These are phyloP conservation scores for Peterozyma xylosa DNA, from an alignment of 805 yeast genomes.

Conservation along the genomic window DNA sequence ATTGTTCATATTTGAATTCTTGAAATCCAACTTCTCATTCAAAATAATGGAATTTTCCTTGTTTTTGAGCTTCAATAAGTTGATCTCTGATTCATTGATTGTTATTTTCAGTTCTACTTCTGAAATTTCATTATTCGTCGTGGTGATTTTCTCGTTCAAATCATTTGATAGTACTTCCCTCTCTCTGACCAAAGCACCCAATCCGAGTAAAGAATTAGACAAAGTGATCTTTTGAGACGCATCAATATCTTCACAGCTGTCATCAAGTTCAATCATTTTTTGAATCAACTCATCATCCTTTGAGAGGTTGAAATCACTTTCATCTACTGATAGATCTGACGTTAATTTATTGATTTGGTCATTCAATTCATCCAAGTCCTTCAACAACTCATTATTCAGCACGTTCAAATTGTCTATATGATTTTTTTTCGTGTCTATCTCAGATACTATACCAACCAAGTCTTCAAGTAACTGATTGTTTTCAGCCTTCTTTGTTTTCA, in stretches of 20 bases:
- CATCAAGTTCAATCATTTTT: constrained; percentile 5
- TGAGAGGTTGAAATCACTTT: constrained; percentile 8
- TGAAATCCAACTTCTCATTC: too few species aligned
- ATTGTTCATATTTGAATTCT: too few species aligned
- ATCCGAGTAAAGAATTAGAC: too few species aligned
- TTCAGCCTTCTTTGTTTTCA: constrained; percentile 19
- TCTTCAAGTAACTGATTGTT: constrained; percentile 12
- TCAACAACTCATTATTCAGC: constrained; percentile 18
- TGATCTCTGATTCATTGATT: too few species aligned
- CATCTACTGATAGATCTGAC: background rate
- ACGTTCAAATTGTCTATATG: constrained; percentile 21
- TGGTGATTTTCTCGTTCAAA: too few species aligned
- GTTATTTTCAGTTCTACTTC: too few species aligned
- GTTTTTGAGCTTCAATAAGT: too few species aligned
- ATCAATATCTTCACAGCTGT: background rate
- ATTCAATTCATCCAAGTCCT: constrained; percentile 20
- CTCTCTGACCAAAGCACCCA: too few species aligned
- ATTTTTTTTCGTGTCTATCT: constrained; percentile 20
- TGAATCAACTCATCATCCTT: constrained; percentile 7
- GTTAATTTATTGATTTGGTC: constrained; percentile 18
- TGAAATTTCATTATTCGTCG: too few species aligned
- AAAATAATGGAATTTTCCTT: too few species aligned
- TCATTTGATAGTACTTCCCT: too few species aligned
- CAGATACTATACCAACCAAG: constrained; percentile 19
- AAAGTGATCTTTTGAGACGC: too few species aligned